phyloP scores from a whole-genome alignment of 805 yeast species.

The Starmerella powellii region DNA sequence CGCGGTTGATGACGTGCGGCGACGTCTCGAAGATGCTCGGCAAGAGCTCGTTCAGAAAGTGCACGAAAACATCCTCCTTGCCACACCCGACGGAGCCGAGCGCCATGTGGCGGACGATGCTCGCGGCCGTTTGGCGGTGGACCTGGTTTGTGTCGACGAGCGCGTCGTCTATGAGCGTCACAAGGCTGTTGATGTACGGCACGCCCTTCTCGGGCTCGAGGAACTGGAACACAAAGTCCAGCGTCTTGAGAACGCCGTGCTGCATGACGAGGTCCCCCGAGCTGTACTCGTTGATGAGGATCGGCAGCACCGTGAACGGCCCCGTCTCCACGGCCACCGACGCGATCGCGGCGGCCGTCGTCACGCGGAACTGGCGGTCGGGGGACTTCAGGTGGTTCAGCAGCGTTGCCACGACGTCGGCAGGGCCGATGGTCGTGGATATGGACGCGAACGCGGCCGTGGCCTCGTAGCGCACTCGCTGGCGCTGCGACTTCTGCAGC shows the following conservation, averaged over 20 bases:
- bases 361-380: conserved; percentile 90
- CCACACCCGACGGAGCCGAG: conserved; percentile 65
- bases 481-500: conserved; percentile 69
- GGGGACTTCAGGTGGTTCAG: conserved; percentile 78
- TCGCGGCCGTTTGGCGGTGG: conserved; percentile 90
- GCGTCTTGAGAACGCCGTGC: conserved; percentile 84
- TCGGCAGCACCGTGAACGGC: conserved; percentile 88
- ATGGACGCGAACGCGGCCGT: conserved; percentile 84
- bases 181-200: conserved; percentile 69
- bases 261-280: conserved; percentile 88
- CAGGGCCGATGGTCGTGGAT: conserved; percentile 90
- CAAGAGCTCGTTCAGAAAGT: conserved; percentile 63
- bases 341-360: conserved; percentile 96
- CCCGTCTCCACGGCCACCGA: conserved; percentile 89
- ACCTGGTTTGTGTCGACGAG: conserved; percentile 81
- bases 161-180: conserved; percentile 79
- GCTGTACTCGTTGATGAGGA: conserved; percentile 87
- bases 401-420: conserved; percentile 75
- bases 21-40: conserved; percentile 92
- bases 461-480: conserved; percentile 69
- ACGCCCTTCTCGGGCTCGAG: conserved; percentile 50
- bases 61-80: conserved; percentile 70
- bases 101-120: conserved; percentile 72
- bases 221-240: conserved; percentile 86
- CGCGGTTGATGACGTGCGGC: conserved; percentile 81